Percentiles rank a stretch among this genome's conserved stretches.
phyloP scores from a whole-genome alignment of 1,284 basidiomycete genomes.

The Marasmius tenuissimus region DNA sequence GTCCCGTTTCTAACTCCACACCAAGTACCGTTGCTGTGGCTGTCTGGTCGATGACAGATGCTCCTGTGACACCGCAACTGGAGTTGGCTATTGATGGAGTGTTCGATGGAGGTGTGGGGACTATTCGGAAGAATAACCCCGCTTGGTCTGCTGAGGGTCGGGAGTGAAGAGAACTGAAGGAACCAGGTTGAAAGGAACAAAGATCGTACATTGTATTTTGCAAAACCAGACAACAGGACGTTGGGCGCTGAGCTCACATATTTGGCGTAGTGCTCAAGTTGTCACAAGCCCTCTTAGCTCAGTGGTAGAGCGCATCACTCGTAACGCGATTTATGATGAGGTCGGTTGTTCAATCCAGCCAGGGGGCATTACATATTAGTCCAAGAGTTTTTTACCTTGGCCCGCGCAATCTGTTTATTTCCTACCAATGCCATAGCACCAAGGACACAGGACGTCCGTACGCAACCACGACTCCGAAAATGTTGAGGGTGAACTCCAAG shows the following conservation, averaged over 20 bases:
- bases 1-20: constrained; percentile 6
- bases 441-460: too few relatives aligned
- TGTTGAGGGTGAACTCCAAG: constrained; percentile 40
- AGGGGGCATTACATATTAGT: background rate
- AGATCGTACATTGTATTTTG: background rate
- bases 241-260: too few relatives aligned
- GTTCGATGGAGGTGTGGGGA: constrained; percentile 65
- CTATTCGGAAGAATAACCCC: constrained; percentile 59
- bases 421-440: too few relatives aligned
- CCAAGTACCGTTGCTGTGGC: constrained; percentile 71
- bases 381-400: background rate
- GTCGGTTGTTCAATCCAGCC: constrained; percentile 12
- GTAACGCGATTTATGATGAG: background rate
- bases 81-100: constrained; percentile 55
- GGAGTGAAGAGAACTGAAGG: background rate
- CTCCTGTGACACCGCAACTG: constrained; percentile 50
- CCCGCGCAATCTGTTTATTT: too few relatives aligned
- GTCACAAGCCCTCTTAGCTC: background rate
- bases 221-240: background rate
- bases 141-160: constrained; percentile 48
- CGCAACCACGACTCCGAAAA: constrained; percentile 53
- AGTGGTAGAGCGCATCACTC: background rate
- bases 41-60: constrained; percentile 57
- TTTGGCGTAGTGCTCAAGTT: background rate
- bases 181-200: background rate